A percentile compares a stretch with the other conserved stretches of the same genome.
phyloP scores from a whole-genome alignment of 345 rosid species.

The Citrus unshiu region DNA sequence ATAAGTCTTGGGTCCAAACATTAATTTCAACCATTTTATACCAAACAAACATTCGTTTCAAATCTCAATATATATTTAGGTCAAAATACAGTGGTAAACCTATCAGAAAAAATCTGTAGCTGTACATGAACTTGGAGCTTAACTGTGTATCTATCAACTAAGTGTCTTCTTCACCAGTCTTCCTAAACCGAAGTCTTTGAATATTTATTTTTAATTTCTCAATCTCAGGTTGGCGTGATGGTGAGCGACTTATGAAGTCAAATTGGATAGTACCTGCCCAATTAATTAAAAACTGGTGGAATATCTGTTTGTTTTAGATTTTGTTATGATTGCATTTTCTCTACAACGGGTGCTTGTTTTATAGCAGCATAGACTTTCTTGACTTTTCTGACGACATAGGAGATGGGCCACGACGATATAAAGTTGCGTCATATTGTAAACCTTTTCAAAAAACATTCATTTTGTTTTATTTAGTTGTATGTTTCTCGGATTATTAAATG shows the following conservation, averaged over 20 bases:
- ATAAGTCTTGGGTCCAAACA: constrained; percentile 8
- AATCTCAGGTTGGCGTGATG: not conserved
- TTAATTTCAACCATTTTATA: constrained; percentile 21
- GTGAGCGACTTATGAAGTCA: constrained; percentile 8
- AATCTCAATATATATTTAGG: constrained; percentile 5
- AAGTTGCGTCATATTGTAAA: not conserved
- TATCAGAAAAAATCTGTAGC: constrained; percentile 1
- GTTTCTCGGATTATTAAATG: too few species aligned
- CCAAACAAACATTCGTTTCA: constrained; percentile 49
- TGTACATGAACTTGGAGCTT: constrained; percentile 18
- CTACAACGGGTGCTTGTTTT: not conserved
- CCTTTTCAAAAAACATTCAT: too few species aligned
- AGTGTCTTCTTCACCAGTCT: not conserved
- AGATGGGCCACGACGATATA: not conserved
- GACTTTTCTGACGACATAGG: not conserved
- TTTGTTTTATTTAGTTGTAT: too few species aligned
- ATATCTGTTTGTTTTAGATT: not conserved
- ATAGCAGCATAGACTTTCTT: not conserved
- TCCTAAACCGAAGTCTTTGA: not conserved
- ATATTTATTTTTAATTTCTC: not conserved
- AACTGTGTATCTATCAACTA: constrained; percentile 11
- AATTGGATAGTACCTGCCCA: not conserved
- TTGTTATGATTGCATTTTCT: not conserved
- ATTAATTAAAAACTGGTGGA: not conserved
- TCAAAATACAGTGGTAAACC: not conserved